Conservation (phyloP, 345 rosid species). For the Rhodomyrtus tomentosa region DNA sequence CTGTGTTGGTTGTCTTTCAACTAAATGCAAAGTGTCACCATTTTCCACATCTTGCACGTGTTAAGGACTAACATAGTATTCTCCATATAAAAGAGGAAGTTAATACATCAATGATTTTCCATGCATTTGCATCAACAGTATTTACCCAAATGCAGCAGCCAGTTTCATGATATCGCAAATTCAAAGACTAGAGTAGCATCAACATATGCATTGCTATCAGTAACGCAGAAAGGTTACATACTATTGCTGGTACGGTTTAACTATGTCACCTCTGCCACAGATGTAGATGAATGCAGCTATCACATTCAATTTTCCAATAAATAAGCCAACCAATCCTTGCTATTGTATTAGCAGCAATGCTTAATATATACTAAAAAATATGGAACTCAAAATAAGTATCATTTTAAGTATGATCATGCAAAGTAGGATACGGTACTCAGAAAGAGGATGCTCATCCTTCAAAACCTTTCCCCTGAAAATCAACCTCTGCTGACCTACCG, state of each 20-base stretch:
- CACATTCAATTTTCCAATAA: background rate
- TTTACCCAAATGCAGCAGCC: background rate
- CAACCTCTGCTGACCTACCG: slow-evolving; percentile 81
- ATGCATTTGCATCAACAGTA: background rate
- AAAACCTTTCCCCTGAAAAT: slow-evolving; percentile 88
- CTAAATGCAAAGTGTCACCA: slow-evolving; percentile 90
- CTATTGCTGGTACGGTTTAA: background rate
- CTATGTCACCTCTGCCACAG: background rate
- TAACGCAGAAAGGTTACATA: background rate
- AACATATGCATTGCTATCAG: background rate
- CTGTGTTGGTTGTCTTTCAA: slow-evolving; percentile 66
- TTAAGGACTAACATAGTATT: slow-evolving; percentile 17
- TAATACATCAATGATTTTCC: background rate
- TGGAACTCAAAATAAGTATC: background rate
- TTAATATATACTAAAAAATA: background rate
- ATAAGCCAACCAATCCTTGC: background rate
- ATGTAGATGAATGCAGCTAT: background rate
- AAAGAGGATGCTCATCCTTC: slow-evolving; percentile 81
- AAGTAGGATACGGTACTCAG: slow-evolving; percentile 81
- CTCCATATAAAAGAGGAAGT: background rate
- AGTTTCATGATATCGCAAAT: background rate
- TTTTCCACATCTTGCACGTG: slow-evolving; percentile 66
- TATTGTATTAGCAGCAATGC: background rate
- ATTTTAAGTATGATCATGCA: background rate
- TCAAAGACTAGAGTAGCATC: background rate